A percentile compares a stretch with the other conserved stretches of the same genome.
These are phyloP conservation scores for Durio zibethinus DNA, from an alignment of 345 rosid genomes.

Conservation along the genomic window DNA sequence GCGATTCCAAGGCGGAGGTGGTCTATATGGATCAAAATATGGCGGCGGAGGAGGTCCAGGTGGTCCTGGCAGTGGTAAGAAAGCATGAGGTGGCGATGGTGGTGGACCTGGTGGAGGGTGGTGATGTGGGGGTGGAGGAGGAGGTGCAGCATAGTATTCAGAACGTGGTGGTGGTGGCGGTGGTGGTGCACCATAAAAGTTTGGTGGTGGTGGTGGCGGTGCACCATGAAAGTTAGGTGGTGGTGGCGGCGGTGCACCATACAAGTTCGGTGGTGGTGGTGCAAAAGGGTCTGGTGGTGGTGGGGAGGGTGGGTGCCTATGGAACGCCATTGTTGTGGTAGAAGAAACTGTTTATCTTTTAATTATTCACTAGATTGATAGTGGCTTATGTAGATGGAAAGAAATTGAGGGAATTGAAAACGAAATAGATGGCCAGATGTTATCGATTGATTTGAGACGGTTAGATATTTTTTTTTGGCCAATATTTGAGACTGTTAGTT, in stretches of 20 bases:
- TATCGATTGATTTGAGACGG: slow-evolving; percentile 2
- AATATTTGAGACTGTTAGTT: not conserved
- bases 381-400: not conserved
- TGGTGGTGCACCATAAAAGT: not conserved
- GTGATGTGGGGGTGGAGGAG: not conserved
- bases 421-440: not conserved
- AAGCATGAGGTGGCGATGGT: not conserved
- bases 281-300: not conserved
- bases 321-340: not conserved
- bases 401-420: not conserved
- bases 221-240: not conserved
- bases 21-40: slow-evolving; percentile 10
- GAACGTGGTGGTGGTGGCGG: not conserved
- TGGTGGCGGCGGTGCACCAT: not conserved
- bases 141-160: not conserved
- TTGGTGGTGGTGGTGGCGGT: not conserved
- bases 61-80: not conserved
- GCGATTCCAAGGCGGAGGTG: not conserved
- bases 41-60: not conserved
- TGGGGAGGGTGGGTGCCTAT: slow-evolving; percentile 8
- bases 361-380: not conserved
- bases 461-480: too few species aligned
- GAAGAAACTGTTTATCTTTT: not conserved
- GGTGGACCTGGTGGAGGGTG: slow-evolving; percentile 4
- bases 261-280: not conserved